Evolutionary conservation across 2,329 filamentous ascomycete genomes (phyloP).

Genomic region (Sporothrix pseudoabietina): DNA sequence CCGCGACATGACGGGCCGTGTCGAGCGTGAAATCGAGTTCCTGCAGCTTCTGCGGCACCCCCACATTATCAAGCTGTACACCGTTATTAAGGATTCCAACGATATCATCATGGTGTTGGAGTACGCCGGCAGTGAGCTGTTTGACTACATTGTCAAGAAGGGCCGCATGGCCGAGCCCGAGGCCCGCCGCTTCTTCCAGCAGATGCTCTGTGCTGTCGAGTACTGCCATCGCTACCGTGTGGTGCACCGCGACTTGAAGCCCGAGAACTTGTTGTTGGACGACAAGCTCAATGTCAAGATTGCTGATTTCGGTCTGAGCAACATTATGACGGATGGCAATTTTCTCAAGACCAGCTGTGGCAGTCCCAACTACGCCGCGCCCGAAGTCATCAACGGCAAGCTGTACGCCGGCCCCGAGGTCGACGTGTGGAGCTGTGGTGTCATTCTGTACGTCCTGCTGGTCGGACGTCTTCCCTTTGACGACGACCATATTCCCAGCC

Average conservation of each 20-base stretch:
- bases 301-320: constrained; percentile 96
- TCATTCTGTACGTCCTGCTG: constrained; percentile 82
- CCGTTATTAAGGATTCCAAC: constrained; percentile 88
- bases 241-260: constrained; percentile 95
- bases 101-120: constrained; percentile 99
- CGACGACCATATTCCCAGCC: constrained; percentile 94
- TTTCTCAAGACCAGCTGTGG: constrained; percentile 98
- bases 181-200: constrained; percentile 97
- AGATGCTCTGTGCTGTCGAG: constrained; percentile 97
- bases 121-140: constrained; percentile 93
- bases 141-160: constrained; percentile 96
- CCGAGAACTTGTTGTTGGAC: constrained; percentile 93
- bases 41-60: constrained; percentile 92
- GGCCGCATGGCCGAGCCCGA: constrained; percentile 88
- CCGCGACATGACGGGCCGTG: constrained; percentile 94
- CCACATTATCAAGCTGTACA: constrained; percentile 99
- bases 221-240: constrained; percentile 99
- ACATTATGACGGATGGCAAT: constrained; percentile 99
- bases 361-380: constrained; percentile 96
- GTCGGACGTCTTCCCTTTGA: constrained; percentile 90
- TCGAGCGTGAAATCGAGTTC: constrained; percentile 98
- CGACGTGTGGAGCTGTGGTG: constrained; percentile 96
- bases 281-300: constrained; percentile 98
- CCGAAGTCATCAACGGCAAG: constrained; percentile 97
- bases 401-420: constrained; percentile 96